Conservation (phyloP, 2,329 filamentous ascomycete genomes). For the Hypoxylon sp. region DNA sequence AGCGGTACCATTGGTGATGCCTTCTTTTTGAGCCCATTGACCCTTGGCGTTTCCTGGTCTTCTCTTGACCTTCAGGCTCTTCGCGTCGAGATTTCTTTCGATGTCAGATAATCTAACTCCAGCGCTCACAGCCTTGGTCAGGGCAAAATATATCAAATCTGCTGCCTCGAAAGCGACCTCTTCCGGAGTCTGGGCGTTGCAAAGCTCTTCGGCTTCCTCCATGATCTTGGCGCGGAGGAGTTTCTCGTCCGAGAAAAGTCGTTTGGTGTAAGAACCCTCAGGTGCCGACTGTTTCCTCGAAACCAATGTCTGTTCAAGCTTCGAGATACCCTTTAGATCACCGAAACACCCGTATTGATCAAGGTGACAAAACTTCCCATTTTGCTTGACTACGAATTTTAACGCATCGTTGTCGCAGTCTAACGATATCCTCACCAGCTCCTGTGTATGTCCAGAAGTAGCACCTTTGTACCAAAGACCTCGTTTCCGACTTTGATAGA, state of each 20-base stretch:
- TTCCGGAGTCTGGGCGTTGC: slow-evolving; percentile 83
- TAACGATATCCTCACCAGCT: slow-evolving; percentile 84
- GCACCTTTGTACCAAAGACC: slow-evolving; percentile 98
- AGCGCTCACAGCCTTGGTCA: slow-evolving; percentile 88
- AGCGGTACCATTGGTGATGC: slow-evolving; percentile 64
- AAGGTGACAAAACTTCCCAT: slow-evolving; percentile 93
- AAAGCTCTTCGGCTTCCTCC: slow-evolving; percentile 97
- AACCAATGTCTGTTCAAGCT: slow-evolving; percentile 87
- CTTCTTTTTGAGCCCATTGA: slow-evolving; percentile 88
- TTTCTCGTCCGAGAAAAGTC: slow-evolving; percentile 92
- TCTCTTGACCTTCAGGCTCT: slow-evolving; percentile 95
- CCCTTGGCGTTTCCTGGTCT: slow-evolving; percentile 95
- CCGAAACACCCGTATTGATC: slow-evolving; percentile 95
- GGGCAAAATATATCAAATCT: slow-evolving; percentile 94
- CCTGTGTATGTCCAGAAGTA: slow-evolving; percentile 92
- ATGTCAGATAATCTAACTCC: slow-evolving; percentile 91
- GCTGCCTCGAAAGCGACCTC: slow-evolving; percentile 95
- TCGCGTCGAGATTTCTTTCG: slow-evolving; percentile 91
- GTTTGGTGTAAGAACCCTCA: slow-evolving; percentile 90
- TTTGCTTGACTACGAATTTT: slow-evolving; percentile 90
- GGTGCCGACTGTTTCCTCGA: slow-evolving; percentile 87
- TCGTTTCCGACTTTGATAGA: slow-evolving; percentile 96
- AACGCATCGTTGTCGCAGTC: slow-evolving; percentile 97
- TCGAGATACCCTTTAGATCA: slow-evolving; percentile 82
- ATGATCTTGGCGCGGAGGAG: slow-evolving; percentile 95